Evolutionary conservation across 2,329 filamentous ascomycete genomes (phyloP).

Genomic region (Bisporella sp.): DNA sequence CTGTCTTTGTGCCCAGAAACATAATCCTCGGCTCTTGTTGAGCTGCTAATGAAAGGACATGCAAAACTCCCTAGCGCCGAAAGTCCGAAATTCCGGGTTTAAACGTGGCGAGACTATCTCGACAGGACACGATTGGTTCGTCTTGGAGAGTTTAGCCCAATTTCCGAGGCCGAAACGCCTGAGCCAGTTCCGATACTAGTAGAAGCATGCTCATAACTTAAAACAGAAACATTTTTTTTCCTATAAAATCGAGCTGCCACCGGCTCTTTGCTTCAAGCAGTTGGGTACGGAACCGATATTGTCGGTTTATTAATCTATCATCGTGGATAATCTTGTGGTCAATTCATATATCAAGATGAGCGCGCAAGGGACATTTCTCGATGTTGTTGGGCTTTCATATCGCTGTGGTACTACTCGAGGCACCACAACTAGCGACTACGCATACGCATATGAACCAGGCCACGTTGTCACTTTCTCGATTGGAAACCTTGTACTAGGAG

Average conservation of each 20-base stretch:
- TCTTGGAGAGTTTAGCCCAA: no score
- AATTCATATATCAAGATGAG: slow-evolving; percentile 2
- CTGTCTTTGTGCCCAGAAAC: no score
- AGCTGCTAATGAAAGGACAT: no score
- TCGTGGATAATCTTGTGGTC: not conserved
- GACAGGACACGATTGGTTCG: no score
- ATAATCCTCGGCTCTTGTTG: no score
- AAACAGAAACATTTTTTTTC: no score
- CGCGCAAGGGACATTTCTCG: not conserved
- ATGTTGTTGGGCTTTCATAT: slow-evolving; percentile 5
- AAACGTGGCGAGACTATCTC: no score
- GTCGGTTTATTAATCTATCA: not conserved
- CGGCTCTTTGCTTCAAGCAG: not conserved
- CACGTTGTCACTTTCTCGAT: slow-evolving; percentile 7
- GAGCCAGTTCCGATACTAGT: no score
- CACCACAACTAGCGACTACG: slow-evolving; percentile 1
- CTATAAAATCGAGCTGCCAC: not conserved
- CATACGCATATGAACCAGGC: slow-evolving; percentile 1
- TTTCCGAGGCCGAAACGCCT: no score
- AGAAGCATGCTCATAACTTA: no score
- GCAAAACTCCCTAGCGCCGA: no score
- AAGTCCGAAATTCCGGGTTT: no score
- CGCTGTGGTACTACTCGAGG: not conserved
- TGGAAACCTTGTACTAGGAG: slow-evolving; percentile 1
- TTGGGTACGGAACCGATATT: not conserved